Evolutionary conservation across 2,329 filamentous ascomycete species (phyloP), one percentile per base, ranked within the genome.

Genomic region (Purpureocillium lavendulum): DNA sequence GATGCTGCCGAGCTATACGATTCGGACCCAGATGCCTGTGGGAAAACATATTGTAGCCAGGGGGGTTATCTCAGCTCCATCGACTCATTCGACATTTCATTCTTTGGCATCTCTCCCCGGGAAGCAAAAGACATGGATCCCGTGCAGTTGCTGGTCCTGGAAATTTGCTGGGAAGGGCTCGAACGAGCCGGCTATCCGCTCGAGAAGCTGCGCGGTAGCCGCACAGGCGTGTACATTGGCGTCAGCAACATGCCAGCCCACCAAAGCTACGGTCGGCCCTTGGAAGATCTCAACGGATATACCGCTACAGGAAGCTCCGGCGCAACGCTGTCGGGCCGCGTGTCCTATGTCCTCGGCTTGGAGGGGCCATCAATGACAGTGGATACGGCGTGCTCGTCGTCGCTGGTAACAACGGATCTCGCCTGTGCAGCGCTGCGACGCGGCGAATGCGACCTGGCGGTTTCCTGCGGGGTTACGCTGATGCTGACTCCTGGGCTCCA

Each of bases 121-220:
- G 65, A 70, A 49, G 66, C 61, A 30, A 57, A 55, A 33, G 62
- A 64, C 1, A 64, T 73, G 59, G 70, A 73, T 34, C 69, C 69
- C 1, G 63, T 69, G 41, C 68, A 71, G 43, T 60, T 65, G 0
- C 50, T 72, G 12, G 56, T 70, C 36, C 57, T 71, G 3, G 69
- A 73, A 49, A 67, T 64, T 39, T 65, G 66, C 3, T 73, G 66
- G 46, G 69, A 73, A 49, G 66, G 64, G 0, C 58, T 73, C 18
- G 69, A 73, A 46, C 66, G 63, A 30, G 67, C 67, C 2, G 68
- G 68, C 14, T 62, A 70, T 24, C 65, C 66, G 3, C 66, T 61
- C 44, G 60, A 67, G 14, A 49, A 56, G 16, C 61, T 70, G 30
- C 56, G 66, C 12, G 65, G 65, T 11, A 63, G 63, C 41, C 53